Evolutionary conservation across 2,329 filamentous ascomycete genomes (phyloP).

Genomic region (Aspergillus pseudotamarii): DNA sequence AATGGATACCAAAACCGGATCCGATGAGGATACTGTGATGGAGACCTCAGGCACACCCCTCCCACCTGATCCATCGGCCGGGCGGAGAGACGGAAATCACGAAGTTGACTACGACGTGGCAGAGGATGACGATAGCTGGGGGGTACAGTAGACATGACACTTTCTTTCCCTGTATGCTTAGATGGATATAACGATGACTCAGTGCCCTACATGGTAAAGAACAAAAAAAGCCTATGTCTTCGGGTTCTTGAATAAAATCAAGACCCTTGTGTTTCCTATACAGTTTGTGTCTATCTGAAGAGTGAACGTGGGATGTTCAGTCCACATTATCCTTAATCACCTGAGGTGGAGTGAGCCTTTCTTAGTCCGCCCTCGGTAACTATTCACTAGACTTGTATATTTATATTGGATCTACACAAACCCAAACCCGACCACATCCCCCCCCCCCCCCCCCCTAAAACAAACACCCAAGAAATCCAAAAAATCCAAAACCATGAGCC

Average conservation of each 20-base stretch:
- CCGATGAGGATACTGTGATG: constrained; percentile 36
- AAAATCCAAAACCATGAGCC: too few species aligned
- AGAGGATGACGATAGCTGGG: constrained; percentile 52
- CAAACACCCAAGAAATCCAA: not conserved
- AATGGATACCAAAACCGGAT: constrained; percentile 27
- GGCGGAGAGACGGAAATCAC: constrained; percentile 26
- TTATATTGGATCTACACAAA: not conserved
- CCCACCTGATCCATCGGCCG: constrained; percentile 17
- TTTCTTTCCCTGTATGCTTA: not conserved
- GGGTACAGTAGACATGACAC: constrained; percentile 19
- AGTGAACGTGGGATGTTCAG: not conserved
- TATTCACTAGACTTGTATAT: not conserved
- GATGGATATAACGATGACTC: not conserved
- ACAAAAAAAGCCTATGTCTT: not conserved
- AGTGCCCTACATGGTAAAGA: not conserved
- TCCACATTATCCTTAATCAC: not conserved
- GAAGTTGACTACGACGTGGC: constrained; percentile 56
- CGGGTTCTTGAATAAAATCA: not conserved
- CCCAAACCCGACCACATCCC: not conserved
- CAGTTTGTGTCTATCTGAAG: not conserved
- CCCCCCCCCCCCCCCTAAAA: not conserved
- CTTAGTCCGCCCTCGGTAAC: not conserved
- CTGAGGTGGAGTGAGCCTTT: not conserved
- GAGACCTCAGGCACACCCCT: constrained; percentile 24
- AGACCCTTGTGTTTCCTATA: not conserved